A percentile compares a stretch with the other conserved stretches of the same genome.
phyloP scores from a whole-genome alignment of 352 stramenopile genomes.

The Stramenopiles sp. region DNA sequence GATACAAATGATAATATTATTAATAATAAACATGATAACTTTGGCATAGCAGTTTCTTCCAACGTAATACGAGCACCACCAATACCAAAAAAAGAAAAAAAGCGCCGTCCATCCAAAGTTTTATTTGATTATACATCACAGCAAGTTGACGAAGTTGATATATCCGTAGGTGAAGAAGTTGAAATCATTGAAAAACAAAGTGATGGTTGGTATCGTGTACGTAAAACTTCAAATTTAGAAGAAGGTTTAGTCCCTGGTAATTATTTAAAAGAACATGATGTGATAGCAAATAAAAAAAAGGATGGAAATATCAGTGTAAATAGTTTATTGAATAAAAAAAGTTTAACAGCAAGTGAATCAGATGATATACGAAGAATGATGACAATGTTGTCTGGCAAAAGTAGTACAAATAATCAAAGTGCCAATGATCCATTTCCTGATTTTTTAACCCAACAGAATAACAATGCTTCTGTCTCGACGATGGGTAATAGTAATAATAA shows the following conservation, averaged over 20 bases:
- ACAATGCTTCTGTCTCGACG: too few relatives aligned
- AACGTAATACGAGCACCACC: too few relatives aligned
- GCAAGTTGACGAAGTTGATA: neutral
- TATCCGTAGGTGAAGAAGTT: neutral
- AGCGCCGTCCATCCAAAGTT: neutral
- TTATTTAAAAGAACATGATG: neutral
- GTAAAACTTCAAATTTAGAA: neutral
- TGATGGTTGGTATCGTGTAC: neutral
- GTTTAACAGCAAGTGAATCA: neutral
- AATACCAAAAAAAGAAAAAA: too few relatives aligned
- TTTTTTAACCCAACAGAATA: too few relatives aligned
- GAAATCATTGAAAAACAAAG: neutral
- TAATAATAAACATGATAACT: too few relatives aligned
- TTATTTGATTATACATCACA: neutral
- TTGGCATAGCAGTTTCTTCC: too few relatives aligned
- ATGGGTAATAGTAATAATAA: too few relatives aligned
- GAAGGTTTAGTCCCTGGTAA: neutral
- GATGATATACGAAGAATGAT: neutral
- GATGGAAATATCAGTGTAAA: neutral
- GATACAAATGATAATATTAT: too few relatives aligned
- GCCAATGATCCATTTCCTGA: too few relatives aligned
- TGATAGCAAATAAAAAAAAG: neutral
- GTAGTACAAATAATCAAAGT: too few relatives aligned
- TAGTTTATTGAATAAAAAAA: neutral
- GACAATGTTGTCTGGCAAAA: neutral